These are phyloP conservation scores for Zoysia pacifica DNA, from an alignment of 176 grass and related monocot genomes.

Conservation along the genomic window DNA sequence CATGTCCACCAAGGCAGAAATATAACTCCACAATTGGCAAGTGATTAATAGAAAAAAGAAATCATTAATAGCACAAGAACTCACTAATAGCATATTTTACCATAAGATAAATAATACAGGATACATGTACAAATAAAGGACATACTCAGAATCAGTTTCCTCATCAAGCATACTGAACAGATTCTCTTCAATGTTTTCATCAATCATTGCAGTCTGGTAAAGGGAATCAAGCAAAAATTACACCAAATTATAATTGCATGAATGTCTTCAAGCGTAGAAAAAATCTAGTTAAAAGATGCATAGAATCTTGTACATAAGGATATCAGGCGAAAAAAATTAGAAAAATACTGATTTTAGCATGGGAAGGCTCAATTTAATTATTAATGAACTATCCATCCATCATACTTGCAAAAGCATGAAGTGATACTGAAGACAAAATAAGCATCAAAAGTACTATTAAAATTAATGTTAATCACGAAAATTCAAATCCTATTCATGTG, in stretches of 20 bases:
- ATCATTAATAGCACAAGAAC: neutral
- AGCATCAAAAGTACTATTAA: constrained; percentile 3
- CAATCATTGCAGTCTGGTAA: constrained; percentile 73
- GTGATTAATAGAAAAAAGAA: neutral
- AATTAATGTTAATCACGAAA: neutral
- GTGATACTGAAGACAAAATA: neutral
- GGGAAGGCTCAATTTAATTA: neutral
- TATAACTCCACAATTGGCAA: neutral
- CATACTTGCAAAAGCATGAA: neutral
- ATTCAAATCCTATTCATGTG: neutral
- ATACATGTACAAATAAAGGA: constrained; percentile 35
- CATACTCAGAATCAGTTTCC: constrained; percentile 96
- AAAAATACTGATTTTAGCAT: constrained; percentile 2
- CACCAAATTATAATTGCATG: neutral
- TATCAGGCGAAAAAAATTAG: neutral
- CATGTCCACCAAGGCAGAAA: neutral
- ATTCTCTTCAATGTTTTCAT: constrained; percentile 91
- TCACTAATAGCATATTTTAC: neutral
- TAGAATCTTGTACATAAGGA: neutral
- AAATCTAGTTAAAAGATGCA: neutral
- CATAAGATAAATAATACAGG: constrained; percentile 2
- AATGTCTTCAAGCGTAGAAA: constrained; percentile 14
- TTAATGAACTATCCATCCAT: neutral
- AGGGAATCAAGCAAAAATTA: constrained; percentile 36
- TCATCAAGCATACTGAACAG: constrained; percentile 96